Evolutionary conservation across 2,329 filamentous ascomycete species (phyloP).

Genomic region (Hypoxylon sp.): DNA sequence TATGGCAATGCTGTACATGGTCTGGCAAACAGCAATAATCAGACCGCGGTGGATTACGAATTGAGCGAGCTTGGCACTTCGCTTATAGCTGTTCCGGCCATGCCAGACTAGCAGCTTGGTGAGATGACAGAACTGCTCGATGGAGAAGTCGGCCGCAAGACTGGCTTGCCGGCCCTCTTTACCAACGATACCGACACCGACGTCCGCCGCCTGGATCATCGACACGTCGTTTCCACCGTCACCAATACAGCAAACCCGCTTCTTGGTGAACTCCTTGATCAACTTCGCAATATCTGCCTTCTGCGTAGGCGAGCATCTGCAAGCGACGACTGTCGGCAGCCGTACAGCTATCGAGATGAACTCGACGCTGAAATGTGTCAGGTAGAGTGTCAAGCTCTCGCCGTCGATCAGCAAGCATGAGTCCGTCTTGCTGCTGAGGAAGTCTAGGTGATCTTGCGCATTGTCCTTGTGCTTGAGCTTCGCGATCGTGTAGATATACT

Average conservation of each 20-base stretch:
- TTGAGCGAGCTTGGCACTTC: slow-evolving; percentile 92
- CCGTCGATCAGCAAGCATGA: slow-evolving; percentile 92
- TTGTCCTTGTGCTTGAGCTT: slow-evolving; percentile 84
- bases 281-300: slow-evolving; percentile 93
- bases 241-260: slow-evolving; percentile 95
- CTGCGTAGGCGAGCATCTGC: slow-evolving; percentile 94
- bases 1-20: slow-evolving; percentile 93
- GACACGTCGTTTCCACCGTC: slow-evolving; percentile 98
- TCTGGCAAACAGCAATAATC: slow-evolving; percentile 95
- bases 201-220: slow-evolving; percentile 98
- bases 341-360: slow-evolving; percentile 90
- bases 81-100: slow-evolving; percentile 95
- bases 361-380: slow-evolving; percentile 80
- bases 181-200: slow-evolving; percentile 96
- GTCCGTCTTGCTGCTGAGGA: slow-evolving; percentile 86
- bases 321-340: slow-evolving; percentile 91
- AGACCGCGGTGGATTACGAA: slow-evolving; percentile 98
- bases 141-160: slow-evolving; percentile 94
- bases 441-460: slow-evolving; percentile 87
- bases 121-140: slow-evolving; percentile 92
- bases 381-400: slow-evolving; percentile 83
- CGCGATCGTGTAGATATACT: slow-evolving; percentile 93
- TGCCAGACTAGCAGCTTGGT: slow-evolving; percentile 99
- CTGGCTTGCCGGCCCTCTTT: slow-evolving; percentile 97
- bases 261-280: slow-evolving; percentile 90